Percentiles rank a stretch among this genome's conserved stretches.
phyloP scores from a whole-genome alignment of 805 yeast genomes.

The Isabelozyma gotoi region DNA sequence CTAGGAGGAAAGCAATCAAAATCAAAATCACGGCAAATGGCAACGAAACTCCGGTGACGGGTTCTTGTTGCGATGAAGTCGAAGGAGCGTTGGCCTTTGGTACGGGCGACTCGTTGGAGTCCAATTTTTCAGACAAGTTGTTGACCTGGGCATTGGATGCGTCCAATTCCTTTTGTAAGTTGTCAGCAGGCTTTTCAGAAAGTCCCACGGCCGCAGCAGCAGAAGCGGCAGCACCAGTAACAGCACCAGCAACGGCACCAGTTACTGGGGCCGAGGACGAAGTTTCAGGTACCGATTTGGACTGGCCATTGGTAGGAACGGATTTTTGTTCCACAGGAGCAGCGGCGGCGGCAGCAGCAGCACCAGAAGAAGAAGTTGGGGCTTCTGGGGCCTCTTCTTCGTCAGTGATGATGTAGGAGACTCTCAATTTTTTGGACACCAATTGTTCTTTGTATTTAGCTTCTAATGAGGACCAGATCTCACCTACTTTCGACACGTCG shows the following conservation, averaged over 20 bases:
- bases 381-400: conserved; percentile 15
- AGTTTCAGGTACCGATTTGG: conserved; percentile 2
- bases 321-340: conserved; percentile 4
- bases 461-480: conserved; percentile 75
- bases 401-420: conserved; percentile 46
- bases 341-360: conserved; percentile 7
- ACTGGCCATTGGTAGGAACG: not conserved
- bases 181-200: conserved; percentile 4
- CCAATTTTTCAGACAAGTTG: conserved; percentile 44
- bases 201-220: conserved; percentile 3
- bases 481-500: conserved; percentile 58
- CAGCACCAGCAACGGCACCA: conserved; percentile 5
- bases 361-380: not conserved
- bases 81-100: conserved; percentile 10
- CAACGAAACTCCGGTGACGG: conserved; percentile 51
- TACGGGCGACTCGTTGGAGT: conserved; percentile 30
- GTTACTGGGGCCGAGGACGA: not conserved
- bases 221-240: conserved; percentile 14
- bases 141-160: conserved; percentile 43
- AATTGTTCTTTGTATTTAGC: conserved; percentile 53
- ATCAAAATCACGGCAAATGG: conserved; percentile 51
- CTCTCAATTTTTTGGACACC: conserved; percentile 66
- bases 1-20: conserved; percentile 57
- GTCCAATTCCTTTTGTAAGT: conserved; percentile 31
- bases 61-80: conserved; percentile 19